Evolutionary conservation across 2,329 filamentous ascomycete genomes (phyloP), one percentile per base, ranked within the genome.

Genomic region (Alternaria angustiovoidea): DNA sequence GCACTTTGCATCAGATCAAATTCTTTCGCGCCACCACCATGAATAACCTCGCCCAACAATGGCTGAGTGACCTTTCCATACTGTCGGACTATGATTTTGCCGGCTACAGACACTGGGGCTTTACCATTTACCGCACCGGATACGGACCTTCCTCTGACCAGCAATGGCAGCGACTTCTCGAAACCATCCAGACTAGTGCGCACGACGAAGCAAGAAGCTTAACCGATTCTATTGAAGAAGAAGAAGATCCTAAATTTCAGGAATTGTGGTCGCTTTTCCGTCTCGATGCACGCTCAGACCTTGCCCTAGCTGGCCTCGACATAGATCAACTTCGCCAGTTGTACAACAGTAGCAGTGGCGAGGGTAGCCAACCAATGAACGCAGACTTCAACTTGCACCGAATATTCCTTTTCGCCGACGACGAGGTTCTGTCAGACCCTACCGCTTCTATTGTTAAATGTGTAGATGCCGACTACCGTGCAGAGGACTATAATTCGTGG

Each of bases 91-190:
- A 57, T 32, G 24, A 26, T 2, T 24, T 32, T 39, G 24, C 2
- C 6, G n/a, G 47, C 30, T 7, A 46, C 12, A 52, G 62, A 24
- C 51, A 59, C 28, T 66, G 57, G 64, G 64, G 65, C 49, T 65
- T 63, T 51, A 66, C 64, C 11, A 65, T 68, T 36, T 66, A 68
- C 41, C 64, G 62, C n/a, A 66, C 57, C 4, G 48, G 42, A 26
- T 65, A 65, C 39, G 53, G 59, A 18, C 52, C 56, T n/a, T 52
- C 47, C 5, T 57, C 65, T 32, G 57, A 66, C 36, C 36, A 66
- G 51, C 59, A 51, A 60, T 68, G 62, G 64, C 48, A 61, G 48
- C 34, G 46, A 52, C 51, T 68, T 54, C 54, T 65, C 42, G 14
- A 68, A 20, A 63, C 32, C 11, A 63, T 66, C 9, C 38, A 56